Evolutionary conservation across 441 rosid genomes (phyloP), one percentile per base, ranked within the genome.

Genomic region (Heliophila coronopifolia): DNA sequence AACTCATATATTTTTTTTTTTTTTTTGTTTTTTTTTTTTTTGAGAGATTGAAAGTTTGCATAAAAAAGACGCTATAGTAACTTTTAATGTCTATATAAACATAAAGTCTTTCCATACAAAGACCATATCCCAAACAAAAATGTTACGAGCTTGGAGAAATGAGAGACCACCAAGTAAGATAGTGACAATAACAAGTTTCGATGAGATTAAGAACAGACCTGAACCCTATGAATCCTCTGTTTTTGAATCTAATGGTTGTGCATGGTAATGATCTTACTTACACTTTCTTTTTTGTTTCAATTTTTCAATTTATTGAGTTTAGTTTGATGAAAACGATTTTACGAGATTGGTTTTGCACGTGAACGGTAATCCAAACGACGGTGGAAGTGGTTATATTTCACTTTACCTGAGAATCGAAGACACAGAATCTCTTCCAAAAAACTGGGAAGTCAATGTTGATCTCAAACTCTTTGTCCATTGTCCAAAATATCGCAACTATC

Each of bases 291-390:
- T n/a, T n/a, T n/a, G n/a, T n/a, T n/a, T n/a, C n/a, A n/a, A n/a
- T n/a, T n/a, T n/a, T n/a, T n/a, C n/a, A n/a, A n/a, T n/a, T n/a
- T n/a, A n/a, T n/a, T n/a, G n/a, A n/a, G n/a, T n/a, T n/a, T n/a
- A n/a, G n/a, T n/a, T n/a, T n/a, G n/a, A n/a, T n/a, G 9, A 2
- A 1, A 50, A 34, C n/a, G 0, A 13, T 16, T n/a, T 4, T n/a
- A 75, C 78, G 84, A 75, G 74, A 36, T 39, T 77, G 47, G 19
- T 56, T 16, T 11, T 75, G 16, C 61, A 66, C 47, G 71, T 69
- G 40, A 46, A 16, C 16, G 80, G 84, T 27, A 63, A 66, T 24
- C 16, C 2, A 9, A 62, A 44, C 15, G 62, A 57, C 3, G 40
- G 63, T 7, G 80, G 66, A 34, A 12, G 8, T 19, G 63, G 47